Conservation (phyloP, 2,329 filamentous ascomycete species). For the Nemania sp. region DNA sequence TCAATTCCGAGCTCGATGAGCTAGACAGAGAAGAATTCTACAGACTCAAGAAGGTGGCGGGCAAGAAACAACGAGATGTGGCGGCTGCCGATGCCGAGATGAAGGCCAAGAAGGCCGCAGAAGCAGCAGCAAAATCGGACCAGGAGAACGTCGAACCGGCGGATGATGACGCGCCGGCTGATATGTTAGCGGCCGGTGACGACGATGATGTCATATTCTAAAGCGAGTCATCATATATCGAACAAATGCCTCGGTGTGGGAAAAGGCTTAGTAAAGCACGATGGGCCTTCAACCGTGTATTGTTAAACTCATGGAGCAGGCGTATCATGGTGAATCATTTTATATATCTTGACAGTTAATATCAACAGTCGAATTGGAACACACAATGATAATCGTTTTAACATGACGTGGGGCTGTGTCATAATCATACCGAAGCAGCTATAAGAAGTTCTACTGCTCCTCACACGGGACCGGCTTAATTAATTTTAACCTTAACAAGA, state of each 20-base stretch:
- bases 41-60: slow-evolving; percentile 92
- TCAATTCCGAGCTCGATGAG: slow-evolving; percentile 98
- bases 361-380: slow-evolving; percentile 3
- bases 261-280: slow-evolving; percentile 2
- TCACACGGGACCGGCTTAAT: no score
- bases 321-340: slow-evolving; percentile 32
- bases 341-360: slow-evolving; percentile 24
- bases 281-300: slow-evolving; percentile 29
- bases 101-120: slow-evolving; percentile 74
- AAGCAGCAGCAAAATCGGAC: slow-evolving; percentile 50
- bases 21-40: slow-evolving; percentile 98
- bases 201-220: slow-evolving; percentile 91
- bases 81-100: slow-evolving; percentile 80
- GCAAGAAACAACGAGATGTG: slow-evolving; percentile 83
- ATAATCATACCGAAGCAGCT: background rate
- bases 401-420: background rate
- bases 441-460: background rate
- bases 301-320: slow-evolving; percentile 36
- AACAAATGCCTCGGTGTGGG: background rate
- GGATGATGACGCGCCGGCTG: slow-evolving; percentile 62
- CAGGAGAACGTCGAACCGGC: slow-evolving; percentile 55
- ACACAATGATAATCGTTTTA: background rate
- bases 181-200: slow-evolving; percentile 80
- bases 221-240: background rate
- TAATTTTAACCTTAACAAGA: no score